Conservation (phyloP, 257 asterid genomes). For the Ilex asprella region DNA sequence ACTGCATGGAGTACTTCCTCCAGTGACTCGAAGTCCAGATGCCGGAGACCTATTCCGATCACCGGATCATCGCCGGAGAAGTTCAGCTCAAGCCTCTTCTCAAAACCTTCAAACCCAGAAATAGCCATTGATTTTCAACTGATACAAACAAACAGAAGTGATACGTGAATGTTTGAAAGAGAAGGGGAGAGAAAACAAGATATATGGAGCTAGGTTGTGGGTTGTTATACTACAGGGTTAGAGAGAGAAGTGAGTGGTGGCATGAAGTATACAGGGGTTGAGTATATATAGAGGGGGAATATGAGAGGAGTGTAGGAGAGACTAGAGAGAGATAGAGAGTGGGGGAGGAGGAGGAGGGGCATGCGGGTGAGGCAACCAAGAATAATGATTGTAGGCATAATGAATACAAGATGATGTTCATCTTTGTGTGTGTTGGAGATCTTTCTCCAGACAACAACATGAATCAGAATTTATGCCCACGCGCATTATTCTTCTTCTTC, state of each 20-base stretch:
- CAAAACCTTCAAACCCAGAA: conserved; percentile 50
- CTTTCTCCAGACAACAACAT: conserved; percentile 48
- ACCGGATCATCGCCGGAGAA: conserved; percentile 70
- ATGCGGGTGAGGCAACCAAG: conserved; percentile 50
- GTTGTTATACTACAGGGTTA: not conserved
- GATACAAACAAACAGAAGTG: not conserved
- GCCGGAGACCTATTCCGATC: conserved; percentile 56
- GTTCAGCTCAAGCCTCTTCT: conserved; percentile 69
- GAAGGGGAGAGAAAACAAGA: not conserved
- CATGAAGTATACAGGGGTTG: conserved; percentile 49
- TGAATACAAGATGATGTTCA: conserved; percentile 44
- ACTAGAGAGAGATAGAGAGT: conserved; percentile 5
- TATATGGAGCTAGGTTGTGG: not conserved
- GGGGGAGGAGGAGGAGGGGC: conserved; percentile 60
- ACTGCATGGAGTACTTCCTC: conserved; percentile 74
- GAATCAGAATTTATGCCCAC: conserved; percentile 32
- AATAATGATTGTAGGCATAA: conserved; percentile 75
- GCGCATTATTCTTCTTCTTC: not conserved
- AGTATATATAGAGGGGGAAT: conserved; percentile 31
- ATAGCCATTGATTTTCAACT: conserved; percentile 46
- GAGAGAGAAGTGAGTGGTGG: conserved; percentile 27
- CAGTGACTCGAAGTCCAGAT: conserved; percentile 39
- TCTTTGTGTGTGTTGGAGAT: conserved; percentile 12
- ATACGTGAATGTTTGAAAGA: not conserved
- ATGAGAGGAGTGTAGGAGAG: not conserved